Conservation (phyloP, 345 rosid species). For the Salix koriyanagi region DNA sequence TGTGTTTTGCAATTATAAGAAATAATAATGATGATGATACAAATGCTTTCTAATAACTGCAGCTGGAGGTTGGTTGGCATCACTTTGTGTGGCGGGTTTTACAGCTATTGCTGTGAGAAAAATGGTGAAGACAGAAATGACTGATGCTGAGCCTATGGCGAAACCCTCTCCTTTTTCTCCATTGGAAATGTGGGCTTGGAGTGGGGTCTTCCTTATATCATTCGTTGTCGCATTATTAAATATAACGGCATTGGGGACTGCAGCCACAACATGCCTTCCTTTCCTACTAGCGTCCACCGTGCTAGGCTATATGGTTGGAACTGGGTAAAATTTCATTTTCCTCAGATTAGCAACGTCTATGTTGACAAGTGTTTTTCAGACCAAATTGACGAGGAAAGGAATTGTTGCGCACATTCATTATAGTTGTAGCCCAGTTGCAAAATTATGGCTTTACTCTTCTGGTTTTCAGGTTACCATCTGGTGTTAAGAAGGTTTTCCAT, state of each 20-base stretch:
- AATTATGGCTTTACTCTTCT: background rate
- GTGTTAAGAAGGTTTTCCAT: conserved; percentile 66
- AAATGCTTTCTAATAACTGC: conserved; percentile 16
- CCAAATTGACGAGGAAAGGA: background rate
- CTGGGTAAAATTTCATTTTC: conserved; percentile 49
- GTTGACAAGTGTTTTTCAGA: background rate
- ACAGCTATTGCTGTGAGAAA: conserved; percentile 84
- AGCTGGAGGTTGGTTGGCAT: conserved; percentile 96
- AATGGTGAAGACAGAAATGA: conserved; percentile 77
- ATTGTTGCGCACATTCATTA: too few species aligned
- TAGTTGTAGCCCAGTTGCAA: too few species aligned
- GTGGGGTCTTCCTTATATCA: conserved; percentile 65
- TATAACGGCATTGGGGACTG: conserved; percentile 68
- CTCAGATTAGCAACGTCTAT: background rate
- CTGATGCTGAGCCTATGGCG: conserved; percentile 86
- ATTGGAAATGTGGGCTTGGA: conserved; percentile 71
- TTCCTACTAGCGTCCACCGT: conserved; percentile 89
- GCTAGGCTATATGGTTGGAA: conserved; percentile 79
- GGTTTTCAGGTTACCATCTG: conserved; percentile 68
- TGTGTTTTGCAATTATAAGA: background rate
- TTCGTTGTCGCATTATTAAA: conserved; percentile 59
- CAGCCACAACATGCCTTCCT: conserved; percentile 83
- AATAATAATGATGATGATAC: background rate
- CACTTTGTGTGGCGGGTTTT: conserved; percentile 85
- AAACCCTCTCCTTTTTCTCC: conserved; percentile 77